phyloP scores from a whole-genome alignment of 441 rosid species.

The Erysimum cheiri region DNA sequence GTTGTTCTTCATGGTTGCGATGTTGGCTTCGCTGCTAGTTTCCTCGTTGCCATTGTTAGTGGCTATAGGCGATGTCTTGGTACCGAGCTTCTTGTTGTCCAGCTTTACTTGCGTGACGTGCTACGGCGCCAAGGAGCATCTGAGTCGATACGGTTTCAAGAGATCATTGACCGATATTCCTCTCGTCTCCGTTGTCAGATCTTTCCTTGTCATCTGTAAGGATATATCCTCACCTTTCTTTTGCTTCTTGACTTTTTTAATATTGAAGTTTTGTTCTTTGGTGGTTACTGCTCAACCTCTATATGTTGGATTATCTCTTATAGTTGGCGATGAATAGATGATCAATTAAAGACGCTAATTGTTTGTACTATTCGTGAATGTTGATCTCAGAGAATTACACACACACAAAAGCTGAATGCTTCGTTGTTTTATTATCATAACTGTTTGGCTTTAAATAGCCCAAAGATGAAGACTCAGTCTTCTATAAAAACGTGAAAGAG shows the following conservation, averaged over 20 bases:
- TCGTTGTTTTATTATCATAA: no score
- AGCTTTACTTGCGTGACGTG: slow-evolving; percentile 68
- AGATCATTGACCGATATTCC: slow-evolving; percentile 71
- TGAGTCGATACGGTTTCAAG: slow-evolving; percentile 59
- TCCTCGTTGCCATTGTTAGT: slow-evolving; percentile 74
- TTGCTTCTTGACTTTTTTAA: no score
- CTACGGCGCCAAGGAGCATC: slow-evolving; percentile 53
- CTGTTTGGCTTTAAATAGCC: no score
- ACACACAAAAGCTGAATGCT: no score
- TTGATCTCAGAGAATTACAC: no score
- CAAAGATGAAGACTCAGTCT: no score
- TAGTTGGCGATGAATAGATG: not conserved
- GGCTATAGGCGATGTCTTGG: slow-evolving; percentile 62
- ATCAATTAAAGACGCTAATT: slow-evolving; percentile 3
- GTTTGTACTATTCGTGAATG: not conserved
- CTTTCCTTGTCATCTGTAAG: slow-evolving; percentile 66
- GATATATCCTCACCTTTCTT: no score
- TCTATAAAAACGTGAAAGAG: no score
- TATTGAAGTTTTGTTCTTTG: not conserved
- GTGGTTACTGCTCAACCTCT: not conserved
- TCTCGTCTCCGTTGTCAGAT: slow-evolving; percentile 68
- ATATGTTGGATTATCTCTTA: not conserved
- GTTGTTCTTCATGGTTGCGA: slow-evolving; percentile 68
- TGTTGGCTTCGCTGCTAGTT: slow-evolving; percentile 68
- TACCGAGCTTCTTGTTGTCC: slow-evolving; percentile 56